Conservation (phyloP, 768 basidiomycete species). For the Lentinula raphanica region DNA sequence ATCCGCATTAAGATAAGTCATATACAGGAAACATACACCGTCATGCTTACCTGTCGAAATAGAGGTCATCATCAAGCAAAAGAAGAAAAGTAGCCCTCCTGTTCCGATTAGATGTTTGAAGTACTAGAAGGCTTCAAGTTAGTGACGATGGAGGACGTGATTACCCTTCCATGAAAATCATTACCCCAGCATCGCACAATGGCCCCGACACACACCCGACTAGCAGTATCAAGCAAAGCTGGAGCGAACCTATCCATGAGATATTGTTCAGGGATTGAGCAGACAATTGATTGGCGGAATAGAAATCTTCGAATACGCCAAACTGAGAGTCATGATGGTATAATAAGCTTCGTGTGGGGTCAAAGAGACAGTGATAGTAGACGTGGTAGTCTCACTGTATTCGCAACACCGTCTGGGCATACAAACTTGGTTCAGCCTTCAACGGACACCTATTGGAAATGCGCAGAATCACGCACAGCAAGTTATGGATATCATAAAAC, state of each 20-base stretch:
- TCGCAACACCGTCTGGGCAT: constrained; percentile 13
- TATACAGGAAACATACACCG: no score
- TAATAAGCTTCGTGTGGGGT: neutral
- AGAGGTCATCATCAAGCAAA: constrained; percentile 14
- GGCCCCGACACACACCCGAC: constrained; percentile 14
- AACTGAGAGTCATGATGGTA: constrained; percentile 8
- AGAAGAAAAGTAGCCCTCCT: constrained; percentile 12
- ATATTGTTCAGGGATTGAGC: constrained; percentile 13
- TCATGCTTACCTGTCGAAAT: constrained; percentile 14
- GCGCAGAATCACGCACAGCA: constrained; percentile 14
- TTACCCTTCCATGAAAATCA: neutral
- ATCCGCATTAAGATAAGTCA: no score
- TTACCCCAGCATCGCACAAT: constrained; percentile 13
- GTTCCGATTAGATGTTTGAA: constrained; percentile 12
- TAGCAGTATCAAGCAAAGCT: constrained; percentile 15
- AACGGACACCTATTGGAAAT: no score
- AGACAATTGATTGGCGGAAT: constrained; percentile 13
- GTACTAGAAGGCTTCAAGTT: constrained; percentile 1
- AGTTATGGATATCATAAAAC: constrained; percentile 15
- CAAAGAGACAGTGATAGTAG: neutral
- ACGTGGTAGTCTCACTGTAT: constrained; percentile 9
- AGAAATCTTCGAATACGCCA: constrained; percentile 15
- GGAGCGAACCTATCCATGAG: constrained; percentile 20
- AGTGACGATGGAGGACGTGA: no score
- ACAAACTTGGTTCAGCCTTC: no score